These are phyloP conservation scores for Xylaria sp. DNA, from an alignment of 2,329 filamentous ascomycete genomes.

Conservation along the genomic window DNA sequence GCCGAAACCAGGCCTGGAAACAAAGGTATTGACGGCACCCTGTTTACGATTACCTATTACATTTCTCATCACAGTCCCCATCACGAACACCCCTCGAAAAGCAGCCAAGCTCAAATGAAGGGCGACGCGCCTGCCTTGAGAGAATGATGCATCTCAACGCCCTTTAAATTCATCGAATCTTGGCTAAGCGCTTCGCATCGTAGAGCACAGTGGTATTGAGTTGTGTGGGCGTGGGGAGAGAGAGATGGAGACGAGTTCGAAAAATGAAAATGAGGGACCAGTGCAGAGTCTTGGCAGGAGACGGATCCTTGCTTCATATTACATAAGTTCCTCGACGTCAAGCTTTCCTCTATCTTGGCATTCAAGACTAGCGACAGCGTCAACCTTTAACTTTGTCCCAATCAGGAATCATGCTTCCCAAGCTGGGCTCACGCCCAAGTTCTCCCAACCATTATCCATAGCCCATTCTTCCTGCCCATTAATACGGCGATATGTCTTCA, in stretches of 20 bases:
- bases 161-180: not conserved
- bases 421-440: too few relatives aligned
- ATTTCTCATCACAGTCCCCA: not conserved
- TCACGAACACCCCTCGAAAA: not conserved
- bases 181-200: constrained; percentile 20
- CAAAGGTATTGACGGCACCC: too few relatives aligned
- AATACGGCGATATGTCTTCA: not conserved
- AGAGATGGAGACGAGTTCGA: constrained; percentile 12
- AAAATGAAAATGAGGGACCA: constrained; percentile 23
- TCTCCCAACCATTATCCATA: too few relatives aligned
- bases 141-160: not conserved
- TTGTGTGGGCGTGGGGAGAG: not conserved
- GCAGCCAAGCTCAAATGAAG: not conserved
- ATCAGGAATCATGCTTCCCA: not conserved
- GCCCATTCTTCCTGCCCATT: too few relatives aligned
- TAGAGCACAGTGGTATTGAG: constrained; percentile 1
- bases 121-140: not conserved
- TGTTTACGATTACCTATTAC: not conserved
- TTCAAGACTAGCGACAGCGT: not conserved
- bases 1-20: too few relatives aligned
- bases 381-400: not conserved
- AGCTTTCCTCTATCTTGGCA: not conserved
- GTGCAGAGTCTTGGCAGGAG: constrained; percentile 31
- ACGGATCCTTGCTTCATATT: constrained; percentile 19
- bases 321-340: constrained; percentile 25